Percentiles rank a stretch among this genome's conserved stretches.
phyloP scores from a whole-genome alignment of 139 green algal species.

The Dunaliella sp. region DNA sequence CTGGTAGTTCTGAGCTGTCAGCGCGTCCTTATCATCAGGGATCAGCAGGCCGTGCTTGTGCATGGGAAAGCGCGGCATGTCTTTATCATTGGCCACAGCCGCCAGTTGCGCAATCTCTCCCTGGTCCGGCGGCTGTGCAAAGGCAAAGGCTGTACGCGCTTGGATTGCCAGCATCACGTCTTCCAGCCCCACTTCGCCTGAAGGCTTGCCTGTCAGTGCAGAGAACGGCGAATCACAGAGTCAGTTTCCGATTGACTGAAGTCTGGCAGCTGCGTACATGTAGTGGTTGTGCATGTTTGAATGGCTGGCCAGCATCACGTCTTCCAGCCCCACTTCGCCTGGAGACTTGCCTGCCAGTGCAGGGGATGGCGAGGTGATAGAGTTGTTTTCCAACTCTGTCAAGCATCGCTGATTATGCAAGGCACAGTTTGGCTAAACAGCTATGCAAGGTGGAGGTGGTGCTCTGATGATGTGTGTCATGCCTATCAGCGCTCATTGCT shows the following conservation, averaged over 20 bases:
- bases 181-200: slow-evolving; percentile 48
- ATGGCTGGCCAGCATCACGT: slow-evolving; percentile 63
- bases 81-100: slow-evolving; percentile 19
- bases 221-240: slow-evolving; percentile 25
- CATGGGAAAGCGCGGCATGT: slow-evolving; percentile 15
- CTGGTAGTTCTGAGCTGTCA: slow-evolving; percentile 30
- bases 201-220: slow-evolving; percentile 7
- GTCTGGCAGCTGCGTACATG: neutral
- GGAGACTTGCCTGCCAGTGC: slow-evolving; percentile 5
- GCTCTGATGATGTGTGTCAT: no score
- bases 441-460: no score
- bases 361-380: no score
- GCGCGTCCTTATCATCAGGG: slow-evolving; percentile 31
- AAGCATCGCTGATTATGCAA: no score
- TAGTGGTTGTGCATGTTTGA: neutral
- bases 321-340: slow-evolving; percentile 51
- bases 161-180: slow-evolving; percentile 65
- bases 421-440: no score
- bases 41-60: slow-evolving; percentile 21
- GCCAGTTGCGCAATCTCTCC: slow-evolving; percentile 11
- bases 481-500: no score
- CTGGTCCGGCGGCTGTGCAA: slow-evolving; percentile 11
- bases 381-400: no score
- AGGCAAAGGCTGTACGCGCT: neutral
- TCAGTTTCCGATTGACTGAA: neutral